A percentile compares a stretch with the other conserved stretches of the same genome.
Conservation (phyloP, 176 grass and related monocot genomes). For the Aechmea fasciata region DNA sequence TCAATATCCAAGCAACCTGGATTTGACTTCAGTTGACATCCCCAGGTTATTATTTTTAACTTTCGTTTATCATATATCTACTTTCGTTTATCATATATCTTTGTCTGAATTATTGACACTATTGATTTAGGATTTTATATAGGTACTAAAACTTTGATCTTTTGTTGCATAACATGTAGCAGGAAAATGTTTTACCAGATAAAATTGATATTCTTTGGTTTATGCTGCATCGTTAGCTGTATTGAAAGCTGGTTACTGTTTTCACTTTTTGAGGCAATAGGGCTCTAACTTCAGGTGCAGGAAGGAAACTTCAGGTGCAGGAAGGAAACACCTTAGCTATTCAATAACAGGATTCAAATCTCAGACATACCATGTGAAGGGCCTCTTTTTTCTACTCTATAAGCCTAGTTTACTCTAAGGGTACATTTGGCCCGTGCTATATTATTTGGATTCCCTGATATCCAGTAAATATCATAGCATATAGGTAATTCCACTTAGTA, state of each 20-base stretch:
- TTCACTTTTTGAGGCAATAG: no score
- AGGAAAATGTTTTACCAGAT: not conserved
- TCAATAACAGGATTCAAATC: no score
- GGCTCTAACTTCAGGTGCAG: no score
- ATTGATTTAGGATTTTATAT: not conserved
- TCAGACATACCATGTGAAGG: no score
- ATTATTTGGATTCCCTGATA: no score
- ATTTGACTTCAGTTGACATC: slow-evolving; percentile 40
- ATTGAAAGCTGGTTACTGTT: not conserved
- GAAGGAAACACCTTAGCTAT: no score
- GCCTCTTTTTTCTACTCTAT: no score
- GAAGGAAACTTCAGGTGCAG: no score
- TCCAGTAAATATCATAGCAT: no score
- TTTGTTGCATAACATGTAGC: not conserved
- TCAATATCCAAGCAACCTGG: slow-evolving; percentile 47
- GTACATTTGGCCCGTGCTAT: no score
- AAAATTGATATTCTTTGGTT: not conserved
- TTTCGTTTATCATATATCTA: not conserved
- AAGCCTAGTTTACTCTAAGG: no score
- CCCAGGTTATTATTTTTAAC: slow-evolving; percentile 24
- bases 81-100: not conserved
- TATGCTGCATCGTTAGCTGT: not conserved
- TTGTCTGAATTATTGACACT: not conserved
- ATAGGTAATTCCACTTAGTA: no score
- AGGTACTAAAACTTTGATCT: not conserved